Conservation (phyloP, 2,329 filamentous ascomycete species). For the Aspergillus quadricinctus region DNA sequence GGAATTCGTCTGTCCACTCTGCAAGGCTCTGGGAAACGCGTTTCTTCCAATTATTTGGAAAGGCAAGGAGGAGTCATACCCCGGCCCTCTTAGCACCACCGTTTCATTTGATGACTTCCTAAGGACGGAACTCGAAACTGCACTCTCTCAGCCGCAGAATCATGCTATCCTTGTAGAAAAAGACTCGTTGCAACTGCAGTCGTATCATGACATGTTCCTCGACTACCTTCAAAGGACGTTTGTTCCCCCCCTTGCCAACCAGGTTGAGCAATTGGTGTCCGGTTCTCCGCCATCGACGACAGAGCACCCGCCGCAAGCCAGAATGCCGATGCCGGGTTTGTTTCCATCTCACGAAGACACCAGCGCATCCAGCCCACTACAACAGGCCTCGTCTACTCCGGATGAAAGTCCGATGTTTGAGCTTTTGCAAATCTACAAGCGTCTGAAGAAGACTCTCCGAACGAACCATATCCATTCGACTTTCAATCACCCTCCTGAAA, state of each 20-base stretch:
- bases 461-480: constrained; percentile 47
- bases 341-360: constrained; percentile 35
- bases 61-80: constrained; percentile 78
- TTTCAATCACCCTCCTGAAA: constrained; percentile 42
- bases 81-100: constrained; percentile 62
- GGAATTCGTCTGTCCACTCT: constrained; percentile 94
- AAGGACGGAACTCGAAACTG: constrained; percentile 51
- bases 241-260: constrained; percentile 46
- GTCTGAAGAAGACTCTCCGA: constrained; percentile 53
- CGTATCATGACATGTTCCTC: constrained; percentile 47
- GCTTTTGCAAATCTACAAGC: constrained; percentile 52
- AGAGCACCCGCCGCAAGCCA: constrained; percentile 25
- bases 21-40: constrained; percentile 91
- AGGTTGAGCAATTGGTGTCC: constrained; percentile 31
- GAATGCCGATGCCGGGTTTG: constrained; percentile 36
- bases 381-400: constrained; percentile 24
- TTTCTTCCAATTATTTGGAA: constrained; percentile 97
- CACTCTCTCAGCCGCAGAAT: constrained; percentile 47
- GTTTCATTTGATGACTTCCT: constrained; percentile 66
- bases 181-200: constrained; percentile 28
- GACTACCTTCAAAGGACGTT: constrained; percentile 50
- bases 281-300: constrained; percentile 24
- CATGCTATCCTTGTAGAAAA: constrained; percentile 38
- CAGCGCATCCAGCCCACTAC: constrained; percentile 26
- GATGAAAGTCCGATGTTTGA: constrained; percentile 40